Evolutionary conservation across 306 rosid species (phyloP), one percentile per base, ranked within the genome.

Genomic region (Begonia loranthoides): DNA sequence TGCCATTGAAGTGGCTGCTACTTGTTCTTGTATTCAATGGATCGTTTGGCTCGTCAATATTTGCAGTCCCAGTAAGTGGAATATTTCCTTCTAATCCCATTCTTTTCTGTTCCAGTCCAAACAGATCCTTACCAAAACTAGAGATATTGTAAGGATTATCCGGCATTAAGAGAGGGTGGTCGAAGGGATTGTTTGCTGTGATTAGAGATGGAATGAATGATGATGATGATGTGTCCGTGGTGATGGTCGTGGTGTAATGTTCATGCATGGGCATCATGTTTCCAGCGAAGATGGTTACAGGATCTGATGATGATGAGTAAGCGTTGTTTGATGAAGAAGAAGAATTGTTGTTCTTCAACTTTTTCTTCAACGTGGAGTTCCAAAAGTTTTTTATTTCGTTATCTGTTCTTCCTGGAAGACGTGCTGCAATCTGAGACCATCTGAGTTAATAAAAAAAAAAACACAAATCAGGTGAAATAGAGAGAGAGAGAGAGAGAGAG

Each of bases 381-480:
- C 97, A 89, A 36, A 84, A 89, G 33, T 89, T 89, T 77, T 89
- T 89, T 6, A 89, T 89, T 59, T 89, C 97, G 12, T 89, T 89
- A 76, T 89, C 97, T 0, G 97, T 89, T 16, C 97, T 77, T 60
- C 97, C 97, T 0, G 97, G 97, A 17, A 89, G 82, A 61, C 95
- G 97, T 45, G 95, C 87, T 1, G 97, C 97, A 43, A 89, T 89
- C 52, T 89, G 97, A 62, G 97, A 89, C 97, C 97, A 89, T 71
- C 97, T 89, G 36, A 28, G 36, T 28, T 28, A 9, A 43, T 3
- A n/a, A 43, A 43, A 0, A 43, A 0, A 43, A 1, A 9, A 2
- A 13, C 13, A 41, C 45, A 4, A 3, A 43, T n/a, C n/a, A 3
- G 8, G 47, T 6, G 34, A 6, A 5, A 21, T 50, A 36, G 54